Evolutionary conservation across 306 rosid species (phyloP).

Genomic region (Cajanus cajan): DNA sequence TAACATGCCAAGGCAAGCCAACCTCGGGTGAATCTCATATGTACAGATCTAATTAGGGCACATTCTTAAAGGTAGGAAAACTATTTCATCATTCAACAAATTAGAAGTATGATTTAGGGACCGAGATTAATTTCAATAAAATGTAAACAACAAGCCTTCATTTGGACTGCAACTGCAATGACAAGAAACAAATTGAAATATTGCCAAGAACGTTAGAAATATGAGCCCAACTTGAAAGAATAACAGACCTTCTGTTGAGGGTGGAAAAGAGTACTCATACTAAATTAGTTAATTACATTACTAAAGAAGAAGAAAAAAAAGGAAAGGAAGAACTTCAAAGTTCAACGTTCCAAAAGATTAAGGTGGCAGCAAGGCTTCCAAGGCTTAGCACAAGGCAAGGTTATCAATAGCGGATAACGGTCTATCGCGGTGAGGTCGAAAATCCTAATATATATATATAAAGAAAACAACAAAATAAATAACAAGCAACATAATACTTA

Average conservation of each 20-base stretch:
- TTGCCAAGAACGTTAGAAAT: neutral
- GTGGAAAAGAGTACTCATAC: neutral
- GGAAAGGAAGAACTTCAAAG: neutral
- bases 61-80: neutral
- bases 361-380: neutral
- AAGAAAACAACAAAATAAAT: too few species aligned
- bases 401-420: too few species aligned
- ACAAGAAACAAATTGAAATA: neutral
- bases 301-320: neutral
- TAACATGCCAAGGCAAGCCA: neutral
- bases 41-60: slow-evolving; percentile 7
- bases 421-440: too few species aligned
- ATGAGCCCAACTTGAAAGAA: neutral
- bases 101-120: neutral
- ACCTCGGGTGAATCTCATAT: neutral
- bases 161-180: neutral
- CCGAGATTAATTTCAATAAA: slow-evolving; percentile 1
- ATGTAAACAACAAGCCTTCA: neutral
- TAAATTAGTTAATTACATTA: neutral
- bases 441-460: too few species aligned
- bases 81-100: neutral
- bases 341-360: neutral
- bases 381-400: too few species aligned
- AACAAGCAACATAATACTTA: too few species aligned
- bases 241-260: neutral